phyloP scores from a whole-genome alignment of 2,329 filamentous ascomycete species.

The Colletotrichum tropicale region DNA sequence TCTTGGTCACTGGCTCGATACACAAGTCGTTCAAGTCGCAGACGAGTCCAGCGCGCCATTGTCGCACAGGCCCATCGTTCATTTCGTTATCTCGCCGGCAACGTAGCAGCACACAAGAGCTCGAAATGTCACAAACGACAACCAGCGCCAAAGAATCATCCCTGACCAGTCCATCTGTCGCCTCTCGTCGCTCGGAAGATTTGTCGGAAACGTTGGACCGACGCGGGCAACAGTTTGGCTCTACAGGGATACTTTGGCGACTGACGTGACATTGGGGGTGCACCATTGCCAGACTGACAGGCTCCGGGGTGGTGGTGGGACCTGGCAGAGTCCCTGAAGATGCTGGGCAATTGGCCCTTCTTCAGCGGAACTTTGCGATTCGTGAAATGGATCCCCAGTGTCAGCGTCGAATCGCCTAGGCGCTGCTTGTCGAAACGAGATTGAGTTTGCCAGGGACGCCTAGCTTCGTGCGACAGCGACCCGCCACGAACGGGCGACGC shows the following conservation, averaged over 20 bases:
- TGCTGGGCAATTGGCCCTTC: conserved; percentile 1
- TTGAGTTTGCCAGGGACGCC: conserved; percentile 19
- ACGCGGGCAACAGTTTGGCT: not conserved
- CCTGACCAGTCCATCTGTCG: not conserved
- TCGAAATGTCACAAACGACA: not conserved
- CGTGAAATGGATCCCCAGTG: conserved; percentile 1
- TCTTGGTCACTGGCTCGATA: not conserved
- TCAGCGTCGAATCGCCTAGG: conserved; percentile 4
- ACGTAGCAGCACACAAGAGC: not conserved
- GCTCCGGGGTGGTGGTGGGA: conserved; percentile 1
- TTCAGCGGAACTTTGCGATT: conserved; percentile 14
- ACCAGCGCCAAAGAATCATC: not conserved
- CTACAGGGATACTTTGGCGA: not conserved
- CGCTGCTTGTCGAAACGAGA: conserved; percentile 12
- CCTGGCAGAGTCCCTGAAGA: not conserved
- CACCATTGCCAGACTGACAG: conserved; percentile 6
- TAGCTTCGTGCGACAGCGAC: not conserved
- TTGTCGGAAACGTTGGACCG: conserved; percentile 3
- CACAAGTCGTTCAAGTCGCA: not conserved
- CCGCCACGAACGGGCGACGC: not conserved
- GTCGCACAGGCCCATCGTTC: not conserved
- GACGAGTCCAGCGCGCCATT: not conserved
- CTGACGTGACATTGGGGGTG: conserved; percentile 18
- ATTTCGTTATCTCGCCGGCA: not conserved
- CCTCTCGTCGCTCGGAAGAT: conserved; percentile 3